Evolutionary conservation across 176 grass and related monocot species (phyloP).

Genomic region (Bothriochloa decipiens): DNA sequence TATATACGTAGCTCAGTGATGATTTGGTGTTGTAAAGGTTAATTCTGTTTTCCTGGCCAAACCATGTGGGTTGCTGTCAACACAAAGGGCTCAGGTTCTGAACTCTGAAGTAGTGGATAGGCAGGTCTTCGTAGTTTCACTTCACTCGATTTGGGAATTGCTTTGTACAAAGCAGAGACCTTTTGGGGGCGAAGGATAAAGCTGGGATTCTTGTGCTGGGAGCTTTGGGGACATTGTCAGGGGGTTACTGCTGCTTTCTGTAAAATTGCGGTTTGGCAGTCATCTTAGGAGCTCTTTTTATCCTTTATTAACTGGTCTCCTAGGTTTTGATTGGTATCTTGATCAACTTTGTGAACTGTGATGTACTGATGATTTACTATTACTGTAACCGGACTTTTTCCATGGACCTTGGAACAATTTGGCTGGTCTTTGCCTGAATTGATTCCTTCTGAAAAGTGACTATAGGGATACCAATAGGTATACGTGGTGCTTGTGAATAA

Average conservation of each 20-base stretch:
- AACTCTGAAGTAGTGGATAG: background rate
- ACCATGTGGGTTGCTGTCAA: background rate
- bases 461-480: background rate
- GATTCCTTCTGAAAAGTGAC: background rate
- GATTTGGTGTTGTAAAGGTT: background rate
- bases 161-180: background rate
- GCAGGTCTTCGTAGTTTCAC: background rate
- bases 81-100: background rate
- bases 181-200: constrained; percentile 10
- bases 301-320: background rate
- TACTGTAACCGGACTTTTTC: background rate
- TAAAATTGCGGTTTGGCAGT: background rate
- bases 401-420: background rate
- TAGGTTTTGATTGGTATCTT: background rate
- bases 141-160: constrained; percentile 15
- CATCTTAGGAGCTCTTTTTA: background rate
- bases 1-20: background rate
- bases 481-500: background rate
- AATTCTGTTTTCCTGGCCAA: constrained; percentile 11
- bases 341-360: background rate
- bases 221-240: constrained; percentile 19
- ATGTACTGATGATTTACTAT: background rate
- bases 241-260: background rate
- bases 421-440: background rate
- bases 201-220: constrained; percentile 13